Conservation (phyloP, 495 filamentous ascomycete genomes). For the Hypomontagnella submonticulosa region DNA sequence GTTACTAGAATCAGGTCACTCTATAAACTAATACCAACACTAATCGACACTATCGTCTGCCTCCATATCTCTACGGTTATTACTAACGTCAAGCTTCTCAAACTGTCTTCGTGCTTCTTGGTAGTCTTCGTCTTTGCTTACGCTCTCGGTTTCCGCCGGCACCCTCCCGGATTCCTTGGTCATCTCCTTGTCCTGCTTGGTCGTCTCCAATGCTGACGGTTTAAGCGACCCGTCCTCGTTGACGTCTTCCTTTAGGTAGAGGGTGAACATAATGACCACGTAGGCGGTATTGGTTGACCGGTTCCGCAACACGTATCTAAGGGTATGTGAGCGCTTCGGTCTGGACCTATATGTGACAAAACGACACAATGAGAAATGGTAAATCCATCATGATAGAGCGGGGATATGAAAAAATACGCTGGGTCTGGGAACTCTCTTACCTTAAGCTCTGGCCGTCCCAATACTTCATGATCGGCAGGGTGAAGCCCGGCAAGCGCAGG, state of each 20-base stretch:
- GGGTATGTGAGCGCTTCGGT: constrained; percentile 68
- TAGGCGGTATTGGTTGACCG: constrained; percentile 73
- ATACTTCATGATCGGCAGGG: constrained; percentile 78
- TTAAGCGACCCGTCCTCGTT: constrained; percentile 68
- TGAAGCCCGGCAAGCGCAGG: constrained; percentile 82
- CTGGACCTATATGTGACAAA: constrained; percentile 42
- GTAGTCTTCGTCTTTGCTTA: constrained; percentile 24
- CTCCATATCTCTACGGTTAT: not conserved
- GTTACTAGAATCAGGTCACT: too few relatives aligned
- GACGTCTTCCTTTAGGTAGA: constrained; percentile 71
- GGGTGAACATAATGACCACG: constrained; percentile 80
- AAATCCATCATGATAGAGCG: constrained; percentile 22
- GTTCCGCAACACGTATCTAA: constrained; percentile 91
- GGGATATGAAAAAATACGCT: constrained; percentile 3
- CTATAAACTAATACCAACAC: not conserved
- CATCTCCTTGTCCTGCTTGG: constrained; percentile 16
- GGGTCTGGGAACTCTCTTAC: constrained; percentile 46
- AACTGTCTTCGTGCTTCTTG: constrained; percentile 20
- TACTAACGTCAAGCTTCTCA: constrained; percentile 18
- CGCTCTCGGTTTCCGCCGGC: not conserved
- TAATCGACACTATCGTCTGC: constrained; percentile 24
- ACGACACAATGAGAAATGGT: constrained; percentile 18
- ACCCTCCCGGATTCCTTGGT: constrained; percentile 4
- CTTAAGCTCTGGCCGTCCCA: constrained; percentile 76
- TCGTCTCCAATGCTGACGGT: constrained; percentile 49